Evolutionary conservation across 805 yeast species (phyloP), one percentile per base, ranked within the genome.

Genomic region (Yamadazyma kitorensis): DNA sequence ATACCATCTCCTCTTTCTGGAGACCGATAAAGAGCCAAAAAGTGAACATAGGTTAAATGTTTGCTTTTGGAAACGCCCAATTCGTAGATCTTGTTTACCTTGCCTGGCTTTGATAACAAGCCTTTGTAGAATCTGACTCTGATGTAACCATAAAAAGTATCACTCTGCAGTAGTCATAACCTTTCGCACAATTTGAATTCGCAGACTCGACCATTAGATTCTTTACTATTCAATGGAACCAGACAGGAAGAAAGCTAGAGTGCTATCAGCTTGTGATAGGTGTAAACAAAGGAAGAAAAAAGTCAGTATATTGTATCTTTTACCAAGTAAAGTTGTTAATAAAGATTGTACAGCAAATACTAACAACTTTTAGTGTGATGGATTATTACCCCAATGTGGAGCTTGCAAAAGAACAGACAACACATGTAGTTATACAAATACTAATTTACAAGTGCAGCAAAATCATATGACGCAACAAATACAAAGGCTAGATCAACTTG

Each of bases 201-300:
- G n/a, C n/a, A n/a, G n/a, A n/a, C n/a, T n/a, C n/a, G n/a, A n/a
- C n/a, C n/a, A n/a, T n/a, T n/a, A 8, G 27, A 9, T 8, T 5
- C 10, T 25, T 25, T 25, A 10, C 10, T 14, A n/a, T 5, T 5
- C 14, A 25, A 25, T 25, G 28, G 28, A 25, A 9, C 14, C 28
- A 13, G 28, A 25, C n/a, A 14, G 20, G 10, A 37, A 37, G 20
- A 37, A 23, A 23, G 25, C 35, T 12, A 20, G 37, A 19, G 41
- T 37, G 7, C 21, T 33, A 11, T 27, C 37, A 14, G 41, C 41
- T 5, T 37, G 41, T 30, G 25, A 20, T 3, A 29, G 34, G 12
- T 37, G 41, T 13, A 37, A 37, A 15, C 29, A n/a, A 13, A 20
- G 41, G 11, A 37, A 37, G 34, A 37, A 37, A 16, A 37, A 37